A percentile compares a stretch with the other conserved stretches of the same genome.
Evolutionary conservation across 2,329 filamentous ascomycete species (phyloP).

Genomic region (Didymella lethalis): DNA sequence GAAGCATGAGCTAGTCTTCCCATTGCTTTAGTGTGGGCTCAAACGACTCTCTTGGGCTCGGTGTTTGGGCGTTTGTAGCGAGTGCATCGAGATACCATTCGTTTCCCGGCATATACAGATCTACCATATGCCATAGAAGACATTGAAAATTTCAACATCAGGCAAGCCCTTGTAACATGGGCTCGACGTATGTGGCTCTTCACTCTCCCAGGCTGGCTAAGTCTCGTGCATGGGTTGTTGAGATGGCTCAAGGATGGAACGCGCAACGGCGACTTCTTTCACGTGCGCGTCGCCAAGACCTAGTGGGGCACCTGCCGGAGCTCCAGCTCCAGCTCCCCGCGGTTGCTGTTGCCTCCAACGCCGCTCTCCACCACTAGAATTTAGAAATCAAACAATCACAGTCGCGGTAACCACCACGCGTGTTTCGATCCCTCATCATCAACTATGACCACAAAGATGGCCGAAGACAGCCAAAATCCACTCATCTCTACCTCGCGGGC

Average conservation of each 20-base stretch:
- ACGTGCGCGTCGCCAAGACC: background rate
- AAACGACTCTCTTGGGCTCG: slow-evolving; percentile 1
- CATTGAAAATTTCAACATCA: background rate
- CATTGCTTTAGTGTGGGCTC: background rate
- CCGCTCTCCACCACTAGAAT: slow-evolving; percentile 2
- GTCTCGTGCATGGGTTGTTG: background rate
- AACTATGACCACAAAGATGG: slow-evolving; percentile 41
- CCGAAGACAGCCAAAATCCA: slow-evolving; percentile 48
- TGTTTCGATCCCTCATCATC: background rate
- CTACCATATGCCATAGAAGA: background rate
- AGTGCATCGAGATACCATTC: slow-evolving; percentile 15
- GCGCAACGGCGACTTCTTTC: background rate
- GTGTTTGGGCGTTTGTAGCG: slow-evolving; percentile 9
- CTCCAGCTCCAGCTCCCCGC: slow-evolving; percentile 19
- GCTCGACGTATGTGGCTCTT: background rate
- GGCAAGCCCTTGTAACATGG: background rate
- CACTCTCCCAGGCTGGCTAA: background rate
- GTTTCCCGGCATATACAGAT: slow-evolving; percentile 8
- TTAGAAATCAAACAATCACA: slow-evolving; percentile 10
- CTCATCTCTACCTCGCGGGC: slow-evolving; percentile 55
- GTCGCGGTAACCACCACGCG: background rate
- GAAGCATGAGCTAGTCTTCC: slow-evolving; percentile 32
- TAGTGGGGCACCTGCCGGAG: slow-evolving; percentile 1
- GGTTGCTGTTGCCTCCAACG: slow-evolving; percentile 10
- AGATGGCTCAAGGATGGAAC: background rate